Conservation (phyloP, 768 basidiomycete genomes). For the Dioszegia crocea region DNA sequence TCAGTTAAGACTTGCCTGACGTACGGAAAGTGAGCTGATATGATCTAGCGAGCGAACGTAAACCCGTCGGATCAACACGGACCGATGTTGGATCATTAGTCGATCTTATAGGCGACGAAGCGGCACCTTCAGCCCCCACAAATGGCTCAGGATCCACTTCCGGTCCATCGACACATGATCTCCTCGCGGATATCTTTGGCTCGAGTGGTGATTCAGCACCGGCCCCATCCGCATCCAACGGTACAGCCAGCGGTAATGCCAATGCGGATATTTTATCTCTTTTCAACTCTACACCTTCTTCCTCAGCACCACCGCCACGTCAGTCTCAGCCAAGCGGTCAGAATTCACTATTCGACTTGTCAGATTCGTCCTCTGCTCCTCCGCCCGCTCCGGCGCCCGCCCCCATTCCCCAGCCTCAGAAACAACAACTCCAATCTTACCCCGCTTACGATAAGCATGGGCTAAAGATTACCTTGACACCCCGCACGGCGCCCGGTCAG, state of each 20-base stretch:
- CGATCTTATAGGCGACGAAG: constrained; percentile 81
- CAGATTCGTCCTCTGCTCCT: constrained; percentile 3
- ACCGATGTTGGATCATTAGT: constrained; percentile 64
- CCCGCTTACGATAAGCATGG: constrained; percentile 89
- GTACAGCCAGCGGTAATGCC: constrained; percentile 53
- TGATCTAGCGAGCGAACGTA: constrained; percentile 80
- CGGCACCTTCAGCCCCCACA: constrained; percentile 49
- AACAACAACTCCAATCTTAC: constrained; percentile 65
- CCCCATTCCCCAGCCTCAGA: constrained; percentile 17
- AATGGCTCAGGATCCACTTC: constrained; percentile 46
- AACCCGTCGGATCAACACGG: constrained; percentile 86
- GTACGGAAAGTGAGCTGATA: neutral
- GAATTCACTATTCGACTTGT: constrained; percentile 41
- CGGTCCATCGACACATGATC: constrained; percentile 63
- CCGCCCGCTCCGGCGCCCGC: constrained; percentile 11
- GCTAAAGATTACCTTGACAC: constrained; percentile 81
- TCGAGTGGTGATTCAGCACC: constrained; percentile 25
- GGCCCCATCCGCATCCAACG: neutral
- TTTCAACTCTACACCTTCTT: constrained; percentile 58
- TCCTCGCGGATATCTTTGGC: constrained; percentile 91
- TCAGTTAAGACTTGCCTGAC: constrained; percentile 50
- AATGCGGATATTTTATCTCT: constrained; percentile 89
- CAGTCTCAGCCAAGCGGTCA: constrained; percentile 21
- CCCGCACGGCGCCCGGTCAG: constrained; percentile 70
- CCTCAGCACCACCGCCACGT: constrained; percentile 2